Base-by-base conservation (phyloP, 2,329 filamentous ascomycete species). In the Pseudogymnoascus sp. region DNA sequence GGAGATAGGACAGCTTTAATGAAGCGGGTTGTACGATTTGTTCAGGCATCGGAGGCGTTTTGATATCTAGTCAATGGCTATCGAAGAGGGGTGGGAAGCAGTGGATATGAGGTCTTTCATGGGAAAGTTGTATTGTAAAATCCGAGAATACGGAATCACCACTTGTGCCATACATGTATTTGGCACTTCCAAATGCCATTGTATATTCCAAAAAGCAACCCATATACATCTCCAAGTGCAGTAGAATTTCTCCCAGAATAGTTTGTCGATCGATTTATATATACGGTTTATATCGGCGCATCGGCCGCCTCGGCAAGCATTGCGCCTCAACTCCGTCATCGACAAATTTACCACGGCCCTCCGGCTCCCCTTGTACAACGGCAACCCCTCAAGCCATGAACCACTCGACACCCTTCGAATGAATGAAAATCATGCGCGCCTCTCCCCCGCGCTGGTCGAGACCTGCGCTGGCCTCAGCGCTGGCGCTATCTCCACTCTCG, bases 391-490 rank as follows among this genome's bases (percentile, higher is more conserved):
- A 59, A 25, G 36, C 64, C 64, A 61, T 62, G 57, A 60, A 58
- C 35, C 38, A 62, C 62, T 50, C 18, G 37, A 57, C 25, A 36
- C 25, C 57, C 64, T 62, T 64, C 67, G 61, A 65, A 72, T 72
- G 71, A 70, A 62, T 65, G 68, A 72, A 62, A 70, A 70, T 63
- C 69, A 72, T 70, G 82, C 77, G 77, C 83, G 81, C 75, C 78
- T 88, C 71, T 87, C 88, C 70, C 85, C 89, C 75, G 90, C 89
- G 68, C 75, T 89, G 71, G 83, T 97, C 75, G 94, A 97, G 82
- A 88, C 88, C 70, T 80, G 92, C 73, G 91, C 94, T 64, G 94
- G 94, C 68, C 88, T 99, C 74, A 89, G 88, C 66, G 94, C 94
- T 63, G 94, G 94, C 64, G 82, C 91, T 61, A 82, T 91, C 68